Evolutionary conservation across 441 rosid genomes (phyloP).

Genomic region (Eruca vesicaria): DNA sequence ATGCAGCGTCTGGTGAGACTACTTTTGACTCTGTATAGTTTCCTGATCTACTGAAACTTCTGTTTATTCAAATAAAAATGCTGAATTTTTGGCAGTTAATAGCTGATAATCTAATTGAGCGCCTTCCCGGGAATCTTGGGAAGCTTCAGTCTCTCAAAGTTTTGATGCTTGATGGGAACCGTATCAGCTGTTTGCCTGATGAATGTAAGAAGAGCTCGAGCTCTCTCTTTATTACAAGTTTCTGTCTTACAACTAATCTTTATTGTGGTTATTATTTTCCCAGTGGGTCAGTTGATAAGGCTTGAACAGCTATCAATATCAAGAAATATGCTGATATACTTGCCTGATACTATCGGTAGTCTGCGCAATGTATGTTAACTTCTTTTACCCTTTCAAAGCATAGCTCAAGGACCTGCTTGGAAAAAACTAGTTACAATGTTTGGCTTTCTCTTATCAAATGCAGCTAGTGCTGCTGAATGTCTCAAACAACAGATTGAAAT

Average conservation of each 20-base stretch:
- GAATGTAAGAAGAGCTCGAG: conserved; percentile 81
- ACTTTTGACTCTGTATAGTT: background rate
- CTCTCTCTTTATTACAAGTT: conserved; percentile 3
- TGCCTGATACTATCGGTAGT: conserved; percentile 96
- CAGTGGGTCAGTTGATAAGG: conserved; percentile 95
- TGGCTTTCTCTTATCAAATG: conserved; percentile 24
- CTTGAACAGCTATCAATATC: conserved; percentile 83
- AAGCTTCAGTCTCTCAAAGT: conserved; percentile 85
- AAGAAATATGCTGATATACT: conserved; percentile 60
- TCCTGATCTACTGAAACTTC: background rate
- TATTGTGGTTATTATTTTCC: background rate
- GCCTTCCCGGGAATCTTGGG: conserved; percentile 78
- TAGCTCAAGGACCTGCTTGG: conserved; percentile 25
- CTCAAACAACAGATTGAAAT: conserved; percentile 80
- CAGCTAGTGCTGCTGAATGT: conserved; percentile 78
- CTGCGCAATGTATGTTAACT: conserved; percentile 74
- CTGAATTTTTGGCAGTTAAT: conserved; percentile 50
- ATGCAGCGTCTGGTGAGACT: conserved; percentile 82
- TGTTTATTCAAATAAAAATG: background rate
- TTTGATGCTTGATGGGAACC: conserved; percentile 85
- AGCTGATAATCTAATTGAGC: conserved; percentile 65
- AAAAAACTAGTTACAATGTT: background rate
- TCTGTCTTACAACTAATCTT: background rate
- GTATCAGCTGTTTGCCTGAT: conserved; percentile 76
- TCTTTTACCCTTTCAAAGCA: background rate